Conservation (phyloP, 192 early-diverging fungal species). For the Paraglomus occultum region DNA sequence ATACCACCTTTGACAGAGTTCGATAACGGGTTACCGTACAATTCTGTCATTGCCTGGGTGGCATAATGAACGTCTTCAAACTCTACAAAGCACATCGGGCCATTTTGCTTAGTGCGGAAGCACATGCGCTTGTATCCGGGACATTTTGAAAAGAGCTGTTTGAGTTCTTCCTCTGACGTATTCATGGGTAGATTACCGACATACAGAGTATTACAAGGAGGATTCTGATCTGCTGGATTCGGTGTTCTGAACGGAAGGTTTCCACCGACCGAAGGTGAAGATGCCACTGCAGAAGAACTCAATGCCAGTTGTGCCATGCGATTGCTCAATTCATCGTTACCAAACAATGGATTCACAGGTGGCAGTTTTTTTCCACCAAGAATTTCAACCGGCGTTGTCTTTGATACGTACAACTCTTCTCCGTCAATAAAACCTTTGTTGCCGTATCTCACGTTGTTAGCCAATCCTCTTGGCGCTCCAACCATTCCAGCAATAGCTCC, state of each 20-base stretch:
- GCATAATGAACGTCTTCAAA: constrained; percentile 95
- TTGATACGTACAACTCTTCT: constrained; percentile 46
- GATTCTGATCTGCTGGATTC: constrained; percentile 88
- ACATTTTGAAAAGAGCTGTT: constrained; percentile 74
- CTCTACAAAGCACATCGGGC: constrained; percentile 99
- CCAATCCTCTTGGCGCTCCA: constrained; percentile 22
- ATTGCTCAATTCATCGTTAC: constrained; percentile 43
- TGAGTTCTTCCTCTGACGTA: constrained; percentile 88
- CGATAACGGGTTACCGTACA: constrained; percentile 79
- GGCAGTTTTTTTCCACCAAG: constrained; percentile 4
- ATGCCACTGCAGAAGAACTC: constrained; percentile 40
- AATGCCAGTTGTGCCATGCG: constrained; percentile 45
- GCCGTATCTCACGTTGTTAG: constrained; percentile 29
- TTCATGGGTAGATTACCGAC: constrained; percentile 93
- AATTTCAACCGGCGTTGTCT: constrained; percentile 45
- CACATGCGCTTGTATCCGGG: constrained; percentile 89
- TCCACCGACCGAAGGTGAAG: constrained; percentile 36
- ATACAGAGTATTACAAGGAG: constrained; percentile 99
- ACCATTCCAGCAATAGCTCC: constrained; percentile 38
- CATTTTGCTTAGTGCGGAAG: constrained; percentile 84
- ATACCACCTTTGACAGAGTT: constrained; percentile 93
- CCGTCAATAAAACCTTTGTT: constrained; percentile 41
- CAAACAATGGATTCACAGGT: constrained; percentile 37
- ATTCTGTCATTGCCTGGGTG: constrained; percentile 81
- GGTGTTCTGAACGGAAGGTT: constrained; percentile 50